phyloP scores from a whole-genome alignment of 768 basidiomycete genomes.

The Ramaria sp. region DNA sequence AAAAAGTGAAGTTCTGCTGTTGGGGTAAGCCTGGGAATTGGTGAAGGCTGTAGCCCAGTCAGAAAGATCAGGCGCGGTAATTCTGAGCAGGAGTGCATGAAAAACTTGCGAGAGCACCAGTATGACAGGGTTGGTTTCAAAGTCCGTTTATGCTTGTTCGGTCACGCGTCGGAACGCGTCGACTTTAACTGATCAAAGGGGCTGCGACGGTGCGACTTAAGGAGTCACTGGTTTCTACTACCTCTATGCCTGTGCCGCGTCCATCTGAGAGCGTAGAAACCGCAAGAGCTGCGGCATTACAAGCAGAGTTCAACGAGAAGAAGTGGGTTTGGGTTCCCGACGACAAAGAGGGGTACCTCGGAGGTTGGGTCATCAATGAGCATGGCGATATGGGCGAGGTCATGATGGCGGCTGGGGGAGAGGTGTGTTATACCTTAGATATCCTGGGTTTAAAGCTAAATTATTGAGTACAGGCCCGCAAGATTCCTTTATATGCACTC shows the following conservation, averaged over 20 bases:
- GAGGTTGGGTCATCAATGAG: conserved; percentile 87
- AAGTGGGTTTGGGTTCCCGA: conserved; percentile 99
- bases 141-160: not conserved
- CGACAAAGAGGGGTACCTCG: conserved; percentile 82
- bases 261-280: conserved; percentile 45
- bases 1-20: no score
- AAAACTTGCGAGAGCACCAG: no score
- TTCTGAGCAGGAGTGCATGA: no score
- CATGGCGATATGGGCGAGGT: conserved; percentile 78
- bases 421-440: conserved; percentile 36
- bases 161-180: not conserved
- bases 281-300: conserved; percentile 76
- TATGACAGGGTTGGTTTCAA: no score
- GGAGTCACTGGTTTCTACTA: not conserved
- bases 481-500: conserved; percentile 66
- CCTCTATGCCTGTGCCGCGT: conserved; percentile 23
- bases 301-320: conserved; percentile 96
- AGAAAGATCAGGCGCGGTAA: no score
- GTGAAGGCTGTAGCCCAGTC: no score
- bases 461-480: conserved; percentile 42
- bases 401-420: conserved; percentile 73
- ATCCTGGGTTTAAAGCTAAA: conserved; percentile 11
- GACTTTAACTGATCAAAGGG: not conserved
- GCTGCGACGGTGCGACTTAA: not conserved
- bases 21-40: no score